Base-by-base conservation (phyloP, 2,329 filamentous ascomycete species). In the Colletotrichum orbiculare region DNA sequence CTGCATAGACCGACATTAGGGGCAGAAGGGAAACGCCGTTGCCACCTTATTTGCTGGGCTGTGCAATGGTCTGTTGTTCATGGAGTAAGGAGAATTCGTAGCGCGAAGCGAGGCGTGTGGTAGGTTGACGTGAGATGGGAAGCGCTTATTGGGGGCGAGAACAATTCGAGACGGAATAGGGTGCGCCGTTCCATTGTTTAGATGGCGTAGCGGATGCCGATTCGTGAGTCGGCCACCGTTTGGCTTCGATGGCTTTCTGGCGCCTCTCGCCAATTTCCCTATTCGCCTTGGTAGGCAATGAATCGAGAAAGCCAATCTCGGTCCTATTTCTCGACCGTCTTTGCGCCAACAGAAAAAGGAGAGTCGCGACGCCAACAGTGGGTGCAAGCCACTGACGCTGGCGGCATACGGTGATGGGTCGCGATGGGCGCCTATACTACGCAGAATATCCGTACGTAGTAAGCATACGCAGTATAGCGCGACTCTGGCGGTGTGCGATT, bases 101-200 rank as follows among this genome's bases (percentile, higher is more conserved):
- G 46, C 34, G 37, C 45, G 33, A 37, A 15, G 37, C 42, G 15
- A 37, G 37, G 47, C 13, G 39, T 42, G 50, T 54, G 49, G 61
- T 54, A 48, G 54, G 38, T 33, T 15, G 41, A 52, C 45, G 52
- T 41, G 57, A 62, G 46, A 47, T 62, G 58, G 13, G 62, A 56
- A 25, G 57, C 41, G 62, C 57, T 62, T 56, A 47, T 52, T 65
- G 50, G 52, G 52, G 52, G 53, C 39, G 45, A 64, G 45, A 61
- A 54, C 39, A 38, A 37, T 42, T n/a, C 33, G 37, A 37, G 42
- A 25, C 42, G 15, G 46, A 41, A 53, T 35, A 46, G 46, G 62
- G 57, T 42, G 41, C 46, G 39, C 25, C 47, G 25, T 13, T 34
- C n/a, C 10, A 17, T 25, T 54, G 37, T n/a, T 54, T 10, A 45